Evolutionary conservation across 306 rosid species (phyloP).

Genomic region (Cicer yamashitae): DNA sequence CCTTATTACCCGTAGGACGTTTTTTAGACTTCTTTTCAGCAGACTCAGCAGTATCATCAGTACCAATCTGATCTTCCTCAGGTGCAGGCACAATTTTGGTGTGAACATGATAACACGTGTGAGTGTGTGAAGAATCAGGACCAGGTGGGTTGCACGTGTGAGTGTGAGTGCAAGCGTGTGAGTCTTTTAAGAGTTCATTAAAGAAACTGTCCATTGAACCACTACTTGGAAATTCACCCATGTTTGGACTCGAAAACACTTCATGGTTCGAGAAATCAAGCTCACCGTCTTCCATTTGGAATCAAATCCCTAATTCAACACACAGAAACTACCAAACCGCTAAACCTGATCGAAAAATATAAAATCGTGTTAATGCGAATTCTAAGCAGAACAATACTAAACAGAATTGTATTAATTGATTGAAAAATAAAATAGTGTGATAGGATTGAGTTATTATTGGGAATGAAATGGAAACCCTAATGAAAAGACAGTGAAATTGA

Average conservation of each 20-base stretch:
- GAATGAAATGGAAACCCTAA: constrained; percentile 51
- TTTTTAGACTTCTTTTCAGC: constrained; percentile 74
- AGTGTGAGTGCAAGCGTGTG: constrained; percentile 90
- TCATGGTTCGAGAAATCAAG: constrained; percentile 79
- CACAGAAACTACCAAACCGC: not conserved
- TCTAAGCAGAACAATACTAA: not conserved
- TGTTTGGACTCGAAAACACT: constrained; percentile 67
- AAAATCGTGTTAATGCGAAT: constrained; percentile 2
- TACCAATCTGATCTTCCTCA: constrained; percentile 65
- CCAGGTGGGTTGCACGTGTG: constrained; percentile 99
- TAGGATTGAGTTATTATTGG: not conserved
- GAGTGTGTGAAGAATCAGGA: constrained; percentile 88
- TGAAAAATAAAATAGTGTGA: not conserved
- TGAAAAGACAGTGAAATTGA: not conserved
- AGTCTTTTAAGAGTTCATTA: constrained; percentile 76
- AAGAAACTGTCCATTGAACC: constrained; percentile 90
- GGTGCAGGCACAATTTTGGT: constrained; percentile 79
- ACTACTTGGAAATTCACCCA: constrained; percentile 68
- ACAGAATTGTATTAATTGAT: constrained; percentile 24
- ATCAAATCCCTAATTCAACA: constrained; percentile 12
- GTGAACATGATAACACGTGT: constrained; percentile 94
- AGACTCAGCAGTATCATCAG: constrained; percentile 89
- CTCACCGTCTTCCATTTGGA: constrained; percentile 90
- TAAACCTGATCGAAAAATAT: constrained; percentile 23
- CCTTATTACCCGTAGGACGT: constrained; percentile 78